Percentiles rank a stretch among this genome's conserved stretches.
phyloP scores from a whole-genome alignment of 768 basidiomycete species.

The Leccinellum albellum region DNA sequence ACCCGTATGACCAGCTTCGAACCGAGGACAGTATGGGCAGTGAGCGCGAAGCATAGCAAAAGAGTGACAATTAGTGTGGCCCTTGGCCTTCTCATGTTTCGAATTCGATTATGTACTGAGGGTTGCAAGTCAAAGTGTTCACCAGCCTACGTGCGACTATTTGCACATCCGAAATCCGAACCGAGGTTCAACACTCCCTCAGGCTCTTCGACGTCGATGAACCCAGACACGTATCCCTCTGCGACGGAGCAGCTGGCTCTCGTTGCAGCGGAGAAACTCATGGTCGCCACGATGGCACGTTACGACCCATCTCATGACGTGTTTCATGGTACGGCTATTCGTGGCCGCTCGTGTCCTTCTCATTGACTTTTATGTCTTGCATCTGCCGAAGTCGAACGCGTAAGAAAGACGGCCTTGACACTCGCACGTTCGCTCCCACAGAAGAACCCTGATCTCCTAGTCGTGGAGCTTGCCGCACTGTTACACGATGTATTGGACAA shows the following conservation, averaged over 20 bases:
- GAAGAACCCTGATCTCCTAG: constrained; percentile 60
- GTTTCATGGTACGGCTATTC: constrained; percentile 57
- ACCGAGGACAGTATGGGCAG: constrained; percentile 16
- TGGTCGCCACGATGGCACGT: constrained; percentile 68
- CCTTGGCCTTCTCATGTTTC: constrained; percentile 20
- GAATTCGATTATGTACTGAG: background rate
- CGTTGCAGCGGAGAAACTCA: constrained; percentile 59
- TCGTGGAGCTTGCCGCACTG: constrained; percentile 82
- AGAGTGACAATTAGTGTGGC: constrained; percentile 40
- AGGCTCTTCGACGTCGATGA: no score
- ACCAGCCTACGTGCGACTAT: background rate
- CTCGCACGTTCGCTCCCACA: constrained; percentile 51
- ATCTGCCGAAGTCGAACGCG: constrained; percentile 63
- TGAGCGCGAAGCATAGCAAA: constrained; percentile 34
- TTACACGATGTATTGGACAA: constrained; percentile 87
- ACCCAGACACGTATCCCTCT: constrained; percentile 41
- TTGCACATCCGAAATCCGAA: constrained; percentile 27
- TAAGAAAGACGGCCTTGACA: constrained; percentile 69
- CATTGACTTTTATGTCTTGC: constrained; percentile 1
- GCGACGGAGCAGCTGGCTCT: constrained; percentile 49
- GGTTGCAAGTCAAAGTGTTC: constrained; percentile 3
- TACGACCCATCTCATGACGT: constrained; percentile 82
- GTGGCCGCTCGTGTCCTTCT: background rate
- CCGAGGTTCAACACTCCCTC: background rate
- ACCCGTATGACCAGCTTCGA: constrained; percentile 31